Base-by-base conservation (phyloP, 2,329 filamentous ascomycete species). In the Aspergillus glaucus region DNA sequence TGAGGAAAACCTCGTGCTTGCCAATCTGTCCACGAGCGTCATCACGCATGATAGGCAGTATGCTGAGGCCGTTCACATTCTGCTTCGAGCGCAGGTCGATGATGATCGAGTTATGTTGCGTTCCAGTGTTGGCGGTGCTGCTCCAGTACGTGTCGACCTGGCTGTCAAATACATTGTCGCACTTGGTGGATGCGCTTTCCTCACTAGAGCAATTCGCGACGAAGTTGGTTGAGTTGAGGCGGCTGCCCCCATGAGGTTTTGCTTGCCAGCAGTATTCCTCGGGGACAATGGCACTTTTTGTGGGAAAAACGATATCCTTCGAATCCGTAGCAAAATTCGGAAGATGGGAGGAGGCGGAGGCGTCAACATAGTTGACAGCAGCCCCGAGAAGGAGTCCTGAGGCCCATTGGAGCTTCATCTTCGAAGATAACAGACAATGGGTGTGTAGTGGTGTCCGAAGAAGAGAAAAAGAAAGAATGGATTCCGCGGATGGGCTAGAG, bases 61-160 rank as follows among this genome's bases (percentile, higher is more conserved):
- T 58, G 7, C 50, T 50, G 28, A 58, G 22, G 22, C 55, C 55
- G 37, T 41, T 50, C 26, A 58, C 52, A 10, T 52, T 50, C 44
- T 46, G 47, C 19, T 42, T 17, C 6, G n/a, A 22, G 21, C 48
- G 44, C n/a, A 58, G 52, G 34, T 56, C 48, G 39, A 58, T 15
- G 36, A 39, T 8, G 15, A 39, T 39, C 2, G 1, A 21, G 17
- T 19, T 39, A 4, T 39, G 0, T 39, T 17, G 36, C 9, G 2
- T 17, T 39, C 36, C 36, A 10, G 36, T 39, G 15, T 15, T n/a
- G 17, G 43, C 37, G 21, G 48, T 30, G 43, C 54, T 55, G 17
- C 8, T 46, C 55, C 54, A 58, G 42, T 55, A 48, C n/a, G 46
- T 49, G 10, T 56, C 46, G 9, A 21, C 43, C 4, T 37, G 46